Conservation (phyloP, 2,329 filamentous ascomycete genomes). For the Cordyceps pruinosa region DNA sequence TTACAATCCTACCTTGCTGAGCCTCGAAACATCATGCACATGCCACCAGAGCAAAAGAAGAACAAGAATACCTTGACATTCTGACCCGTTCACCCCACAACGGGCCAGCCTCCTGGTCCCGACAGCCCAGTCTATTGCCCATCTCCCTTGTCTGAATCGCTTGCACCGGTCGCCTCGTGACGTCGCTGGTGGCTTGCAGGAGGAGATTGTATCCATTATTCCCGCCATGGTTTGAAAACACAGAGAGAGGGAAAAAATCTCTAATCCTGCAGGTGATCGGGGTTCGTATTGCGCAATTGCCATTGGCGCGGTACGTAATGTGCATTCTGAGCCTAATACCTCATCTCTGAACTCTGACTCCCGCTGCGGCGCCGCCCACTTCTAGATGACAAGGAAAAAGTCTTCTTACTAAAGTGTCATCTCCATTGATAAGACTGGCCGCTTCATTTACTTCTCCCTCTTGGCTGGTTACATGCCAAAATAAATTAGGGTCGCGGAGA, state of each 20-base stretch:
- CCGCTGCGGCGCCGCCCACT: neutral
- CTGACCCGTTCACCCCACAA: neutral
- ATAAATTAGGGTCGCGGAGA: constrained; percentile 4
- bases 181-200: neutral
- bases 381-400: neutral
- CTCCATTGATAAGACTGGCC: constrained; percentile 2
- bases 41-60: neutral
- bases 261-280: neutral
- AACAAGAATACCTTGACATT: neutral
- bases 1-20: neutral
- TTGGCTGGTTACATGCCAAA: constrained; percentile 2
- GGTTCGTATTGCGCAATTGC: constrained; percentile 2
- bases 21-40: neutral
- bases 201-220: constrained; percentile 1
- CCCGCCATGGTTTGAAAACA: neutral
- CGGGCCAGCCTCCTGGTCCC: neutral
- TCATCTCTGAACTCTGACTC: neutral
- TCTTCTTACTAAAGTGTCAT: neutral
- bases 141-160: neutral
- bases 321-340: neutral
- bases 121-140: neutral
- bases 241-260: neutral
- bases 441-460: neutral
- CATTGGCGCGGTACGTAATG: constrained; percentile 6
- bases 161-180: neutral